These are phyloP conservation scores for Vitis vinifera DNA, from an alignment of 164 flowering plant genomes.

Conservation along the genomic window DNA sequence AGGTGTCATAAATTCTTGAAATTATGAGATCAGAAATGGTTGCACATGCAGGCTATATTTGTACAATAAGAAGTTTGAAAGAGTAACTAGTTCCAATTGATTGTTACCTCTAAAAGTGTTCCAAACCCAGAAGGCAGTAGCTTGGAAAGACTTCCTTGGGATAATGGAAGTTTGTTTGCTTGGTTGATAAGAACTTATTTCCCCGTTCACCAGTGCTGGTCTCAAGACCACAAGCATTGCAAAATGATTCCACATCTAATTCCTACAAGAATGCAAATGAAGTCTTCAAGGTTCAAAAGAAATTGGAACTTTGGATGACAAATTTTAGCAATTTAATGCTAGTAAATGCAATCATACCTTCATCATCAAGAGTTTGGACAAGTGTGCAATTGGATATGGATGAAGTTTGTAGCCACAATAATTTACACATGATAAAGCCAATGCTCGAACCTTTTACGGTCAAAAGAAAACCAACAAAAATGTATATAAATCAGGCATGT, in stretches of 20 bases:
- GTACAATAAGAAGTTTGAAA: too few species aligned
- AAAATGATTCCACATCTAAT: conserved; percentile 69
- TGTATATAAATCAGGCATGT: too few species aligned
- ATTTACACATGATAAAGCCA: conserved; percentile 18
- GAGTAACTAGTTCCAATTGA: too few species aligned
- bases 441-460: conserved; percentile 50
- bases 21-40: too few species aligned
- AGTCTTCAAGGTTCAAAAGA: not conserved
- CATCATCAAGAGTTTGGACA: conserved; percentile 71
- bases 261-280: conserved; percentile 42
- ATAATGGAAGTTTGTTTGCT: conserved; percentile 57
- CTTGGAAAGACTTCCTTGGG: conserved; percentile 51
- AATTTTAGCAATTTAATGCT: not conserved
- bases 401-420: conserved; percentile 79
- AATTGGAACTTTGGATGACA: not conserved
- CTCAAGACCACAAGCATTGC: conserved; percentile 75
- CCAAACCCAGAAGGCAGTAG: conserved; percentile 43
- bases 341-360: conserved; percentile 34
- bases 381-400: conserved; percentile 61
- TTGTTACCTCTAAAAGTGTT: conserved; percentile 35
- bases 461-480: not conserved
- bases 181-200: conserved; percentile 56
- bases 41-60: too few species aligned
- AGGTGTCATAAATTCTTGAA: too few species aligned
- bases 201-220: conserved; percentile 54